Evolutionary conservation across 2,329 filamentous ascomycete genomes (phyloP).

Genomic region (Colletotrichum australisinense): DNA sequence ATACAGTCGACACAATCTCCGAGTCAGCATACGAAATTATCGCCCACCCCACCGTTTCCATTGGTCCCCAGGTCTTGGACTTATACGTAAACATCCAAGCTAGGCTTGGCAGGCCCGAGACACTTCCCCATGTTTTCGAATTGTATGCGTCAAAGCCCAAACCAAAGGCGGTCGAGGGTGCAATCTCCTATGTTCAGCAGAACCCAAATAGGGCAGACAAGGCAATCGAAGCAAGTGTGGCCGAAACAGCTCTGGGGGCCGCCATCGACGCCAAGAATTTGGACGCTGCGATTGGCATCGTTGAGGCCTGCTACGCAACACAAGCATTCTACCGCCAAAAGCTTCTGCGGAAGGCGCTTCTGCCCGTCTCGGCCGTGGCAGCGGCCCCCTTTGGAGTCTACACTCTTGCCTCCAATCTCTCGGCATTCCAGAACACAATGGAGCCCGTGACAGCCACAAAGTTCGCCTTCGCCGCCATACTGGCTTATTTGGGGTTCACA

Average conservation of each 20-base stretch:
- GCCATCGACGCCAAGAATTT: conserved; percentile 86
- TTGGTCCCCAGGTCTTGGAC: conserved; percentile 78
- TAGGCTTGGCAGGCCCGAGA: conserved; percentile 77
- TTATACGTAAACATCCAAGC: conserved; percentile 83
- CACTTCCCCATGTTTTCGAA: conserved; percentile 82
- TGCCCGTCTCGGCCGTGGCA: conserved; percentile 67
- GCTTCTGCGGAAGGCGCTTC: conserved; percentile 70
- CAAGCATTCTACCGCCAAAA: conserved; percentile 76
- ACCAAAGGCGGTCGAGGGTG: conserved; percentile 69
- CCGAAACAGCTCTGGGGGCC: conserved; percentile 79
- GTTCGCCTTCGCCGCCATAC: conserved; percentile 82
- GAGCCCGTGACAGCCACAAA: conserved; percentile 79
- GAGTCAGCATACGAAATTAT: conserved; percentile 76
- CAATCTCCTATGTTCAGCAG: conserved; percentile 68
- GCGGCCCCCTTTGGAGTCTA: conserved; percentile 77
- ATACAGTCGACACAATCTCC: conserved; percentile 65
- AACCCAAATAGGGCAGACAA: conserved; percentile 77
- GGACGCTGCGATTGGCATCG: conserved; percentile 79
- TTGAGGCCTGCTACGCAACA: conserved; percentile 76
- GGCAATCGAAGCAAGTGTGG: conserved; percentile 78
- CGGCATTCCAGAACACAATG: conserved; percentile 79
- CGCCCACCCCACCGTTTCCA: conserved; percentile 80
- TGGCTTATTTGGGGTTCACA: conserved; percentile 86
- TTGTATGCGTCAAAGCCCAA: conserved; percentile 87
- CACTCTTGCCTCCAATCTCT: conserved; percentile 74